Evolutionary conservation across 225 moss, liverwort and hornwort genomes (phyloP).

Genomic region (Physcomitrium patens): DNA sequence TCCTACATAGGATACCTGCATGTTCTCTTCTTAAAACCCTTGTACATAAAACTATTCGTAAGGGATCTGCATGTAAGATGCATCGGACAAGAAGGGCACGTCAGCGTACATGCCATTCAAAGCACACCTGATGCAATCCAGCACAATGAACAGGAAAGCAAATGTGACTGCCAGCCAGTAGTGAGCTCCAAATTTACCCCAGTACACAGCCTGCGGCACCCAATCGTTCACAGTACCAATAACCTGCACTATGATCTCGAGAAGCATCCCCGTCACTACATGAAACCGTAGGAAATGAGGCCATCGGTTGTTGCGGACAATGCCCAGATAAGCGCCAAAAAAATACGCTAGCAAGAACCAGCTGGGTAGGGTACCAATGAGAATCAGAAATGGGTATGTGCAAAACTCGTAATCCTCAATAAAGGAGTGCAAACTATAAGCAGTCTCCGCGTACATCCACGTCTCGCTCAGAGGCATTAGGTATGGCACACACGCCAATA

Average conservation of each 20-base stretch:
- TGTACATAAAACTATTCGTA: constrained; percentile 43
- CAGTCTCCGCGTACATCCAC: constrained; percentile 82
- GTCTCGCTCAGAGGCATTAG: constrained; percentile 80
- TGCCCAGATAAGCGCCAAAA: constrained; percentile 73
- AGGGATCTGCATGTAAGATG: constrained; percentile 71
- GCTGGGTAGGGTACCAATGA: constrained; percentile 68
- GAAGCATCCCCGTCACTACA: constrained; percentile 74
- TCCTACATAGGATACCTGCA: neutral
- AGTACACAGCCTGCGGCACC: constrained; percentile 73
- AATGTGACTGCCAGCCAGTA: constrained; percentile 66
- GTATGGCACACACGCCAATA: constrained; percentile 69
- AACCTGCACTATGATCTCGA: constrained; percentile 75
- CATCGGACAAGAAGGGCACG: constrained; percentile 71
- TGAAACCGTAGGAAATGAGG: constrained; percentile 77
- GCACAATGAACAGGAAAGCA: constrained; percentile 64
- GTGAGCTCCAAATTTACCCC: constrained; percentile 77
- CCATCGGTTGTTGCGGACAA: constrained; percentile 77
- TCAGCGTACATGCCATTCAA: constrained; percentile 71
- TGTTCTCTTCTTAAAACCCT: neutral
- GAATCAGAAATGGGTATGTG: constrained; percentile 72
- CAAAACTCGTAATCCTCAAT: constrained; percentile 74
- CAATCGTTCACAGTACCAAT: constrained; percentile 75
- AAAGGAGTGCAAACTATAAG: constrained; percentile 66
- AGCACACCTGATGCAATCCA: constrained; percentile 68
- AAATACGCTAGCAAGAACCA: constrained; percentile 82